Percentiles rank a stretch among this genome's conserved stretches.
Conservation (phyloP, 2,329 filamentous ascomycete species). For the Colletotrichum orbiculare region DNA sequence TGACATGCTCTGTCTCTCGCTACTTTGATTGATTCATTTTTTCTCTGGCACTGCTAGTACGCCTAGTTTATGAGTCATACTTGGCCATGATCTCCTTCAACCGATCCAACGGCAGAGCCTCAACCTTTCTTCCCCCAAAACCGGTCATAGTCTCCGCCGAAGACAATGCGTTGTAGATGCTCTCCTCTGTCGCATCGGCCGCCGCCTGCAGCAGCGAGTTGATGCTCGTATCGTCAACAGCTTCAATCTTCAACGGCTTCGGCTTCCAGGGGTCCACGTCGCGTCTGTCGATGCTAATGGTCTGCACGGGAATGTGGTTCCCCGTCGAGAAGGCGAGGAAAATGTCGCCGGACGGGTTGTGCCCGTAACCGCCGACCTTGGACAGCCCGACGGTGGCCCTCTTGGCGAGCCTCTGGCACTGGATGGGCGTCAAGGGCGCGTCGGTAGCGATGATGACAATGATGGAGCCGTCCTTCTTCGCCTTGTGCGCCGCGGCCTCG, state of each 20-base stretch:
- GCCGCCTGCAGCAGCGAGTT: slow-evolving; percentile 71
- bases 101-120: slow-evolving; percentile 60
- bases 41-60: not conserved
- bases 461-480: slow-evolving; percentile 70
- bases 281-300: slow-evolving; percentile 41
- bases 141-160: slow-evolving; percentile 71
- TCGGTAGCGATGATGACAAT: slow-evolving; percentile 70
- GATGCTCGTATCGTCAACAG: slow-evolving; percentile 69
- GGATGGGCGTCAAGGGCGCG: slow-evolving; percentile 67
- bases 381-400: slow-evolving; percentile 71
- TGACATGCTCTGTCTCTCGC: no score
- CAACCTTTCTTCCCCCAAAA: slow-evolving; percentile 58
- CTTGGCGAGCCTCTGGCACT: slow-evolving; percentile 68
- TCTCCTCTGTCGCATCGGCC: slow-evolving; percentile 72
- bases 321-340: slow-evolving; percentile 75
- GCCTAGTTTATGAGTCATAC: slow-evolving; percentile 36
- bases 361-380: slow-evolving; percentile 69
- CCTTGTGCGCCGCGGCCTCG: slow-evolving; percentile 46
- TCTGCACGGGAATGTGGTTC: slow-evolving; percentile 60
- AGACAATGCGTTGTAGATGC: slow-evolving; percentile 72
- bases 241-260: slow-evolving; percentile 50
- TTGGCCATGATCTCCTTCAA: slow-evolving; percentile 59
- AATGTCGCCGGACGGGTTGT: slow-evolving; percentile 73
- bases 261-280: slow-evolving; percentile 56
- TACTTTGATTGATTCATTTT: no score